Conservation (phyloP, 2,329 filamentous ascomycete genomes). For the Fusarium tricinctum region DNA sequence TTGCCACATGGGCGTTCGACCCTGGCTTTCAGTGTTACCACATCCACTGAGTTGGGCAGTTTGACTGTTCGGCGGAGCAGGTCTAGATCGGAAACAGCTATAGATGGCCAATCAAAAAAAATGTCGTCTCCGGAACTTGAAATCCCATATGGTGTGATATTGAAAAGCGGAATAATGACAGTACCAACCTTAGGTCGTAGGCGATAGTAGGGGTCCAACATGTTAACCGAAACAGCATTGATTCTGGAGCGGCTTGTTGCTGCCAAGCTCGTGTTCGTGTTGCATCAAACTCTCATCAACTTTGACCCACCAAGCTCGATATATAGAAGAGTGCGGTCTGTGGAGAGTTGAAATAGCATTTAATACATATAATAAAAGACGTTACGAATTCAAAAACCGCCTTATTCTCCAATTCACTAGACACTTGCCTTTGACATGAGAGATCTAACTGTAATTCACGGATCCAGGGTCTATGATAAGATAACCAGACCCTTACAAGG, state of each 20-base stretch:
- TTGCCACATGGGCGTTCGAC: slow-evolving; percentile 27
- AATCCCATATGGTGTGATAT: slow-evolving; percentile 18
- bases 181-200: not conserved
- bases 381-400: not conserved
- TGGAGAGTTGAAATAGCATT: no score
- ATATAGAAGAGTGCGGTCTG: not conserved
- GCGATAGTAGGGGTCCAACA: not conserved
- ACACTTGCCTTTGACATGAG: not conserved
- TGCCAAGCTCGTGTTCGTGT: slow-evolving; percentile 20
- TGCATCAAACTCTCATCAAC: not conserved
- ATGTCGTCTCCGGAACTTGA: slow-evolving; percentile 18
- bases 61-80: slow-evolving; percentile 11
- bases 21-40: slow-evolving; percentile 13
- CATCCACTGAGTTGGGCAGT: slow-evolving; percentile 34
- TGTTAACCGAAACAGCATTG: not conserved
- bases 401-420: not conserved
- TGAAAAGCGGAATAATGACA: not conserved
- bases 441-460: not conserved
- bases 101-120: slow-evolving; percentile 16
- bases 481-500: slow-evolving; percentile 16
- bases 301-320: not conserved
- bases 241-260: not conserved
- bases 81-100: not conserved
- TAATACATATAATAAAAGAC: no score
- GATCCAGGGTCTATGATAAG: slow-evolving; percentile 35